Base-by-base conservation (phyloP, 2,329 filamentous ascomycete genomes). In the Fusarium nodosum region DNA sequence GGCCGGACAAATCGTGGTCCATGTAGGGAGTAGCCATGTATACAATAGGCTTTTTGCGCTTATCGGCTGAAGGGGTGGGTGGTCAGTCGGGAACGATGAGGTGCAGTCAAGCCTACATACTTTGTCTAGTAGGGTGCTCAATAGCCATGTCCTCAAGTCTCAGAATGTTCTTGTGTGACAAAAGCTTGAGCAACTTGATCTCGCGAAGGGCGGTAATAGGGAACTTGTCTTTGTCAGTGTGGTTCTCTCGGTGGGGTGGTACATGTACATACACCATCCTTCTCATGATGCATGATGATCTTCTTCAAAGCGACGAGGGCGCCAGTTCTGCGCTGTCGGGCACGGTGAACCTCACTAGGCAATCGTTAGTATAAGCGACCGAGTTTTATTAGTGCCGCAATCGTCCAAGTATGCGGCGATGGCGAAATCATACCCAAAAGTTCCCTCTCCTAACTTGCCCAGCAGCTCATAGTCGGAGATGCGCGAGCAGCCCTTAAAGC, bases 11-110 rank as follows among this genome's bases (percentile, higher is more conserved):
- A 81, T 99, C 96, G 81, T 99, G 96, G 74, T 98, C 94, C 94
- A 98, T 97, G 80, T 99, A 99, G 9, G 95, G 96, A 45, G 91
- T 97, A 53, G 97, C 95, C 96, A 99, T 99, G 82, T 98, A 98
- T 85, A 99, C 94, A 73, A 94, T 94, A 5, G 91, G 90, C 63
- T 91, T 89, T 79, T 93, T 94, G 72, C 91, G 88, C 79, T 93
- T 93, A 77, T 95, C 92, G 73, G 88, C 89, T 90, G 74, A 31
- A 12, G 9, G 41, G 10, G 7, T 42, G 41, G 12, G 7, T 46
- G 16, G 51, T 74, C 18, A 72, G 73, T 39, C 41, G 26, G 12
- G 31, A n/a, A 18, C 3, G 30, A 46, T 9, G 15, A 33, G 8
- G 51, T 26, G 18, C 13, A 34, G 38, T 24, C 31, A 15, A 15